phyloP scores from a whole-genome alignment of 2,329 filamentous ascomycete genomes.

The Nemania sp. region DNA sequence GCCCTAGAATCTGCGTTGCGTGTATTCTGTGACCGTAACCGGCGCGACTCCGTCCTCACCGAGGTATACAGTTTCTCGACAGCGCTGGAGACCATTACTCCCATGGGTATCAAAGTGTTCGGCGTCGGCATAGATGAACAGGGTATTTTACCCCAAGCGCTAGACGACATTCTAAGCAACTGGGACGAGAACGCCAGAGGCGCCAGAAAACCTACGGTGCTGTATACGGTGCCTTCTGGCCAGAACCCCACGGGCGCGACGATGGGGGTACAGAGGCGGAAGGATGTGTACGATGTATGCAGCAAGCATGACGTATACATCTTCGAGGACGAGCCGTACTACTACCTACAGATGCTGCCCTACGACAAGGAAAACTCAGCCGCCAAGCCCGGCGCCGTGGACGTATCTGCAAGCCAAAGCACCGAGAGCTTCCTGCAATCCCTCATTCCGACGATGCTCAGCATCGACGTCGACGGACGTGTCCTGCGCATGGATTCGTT shows the following conservation, averaged over 20 bases:
- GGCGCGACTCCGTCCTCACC: slow-evolving; percentile 82
- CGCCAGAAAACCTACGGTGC: slow-evolving; percentile 63
- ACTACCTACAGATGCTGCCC: slow-evolving; percentile 89
- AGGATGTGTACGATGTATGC: slow-evolving; percentile 80
- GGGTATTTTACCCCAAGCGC: slow-evolving; percentile 63
- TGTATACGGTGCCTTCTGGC: slow-evolving; percentile 77
- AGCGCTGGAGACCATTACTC: slow-evolving; percentile 68
- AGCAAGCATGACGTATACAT: slow-evolving; percentile 89
- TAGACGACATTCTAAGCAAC: slow-evolving; percentile 63
- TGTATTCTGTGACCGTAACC: slow-evolving; percentile 77
- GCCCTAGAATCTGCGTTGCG: slow-evolving; percentile 86
- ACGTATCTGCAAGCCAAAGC: slow-evolving; percentile 44
- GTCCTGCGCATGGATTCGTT: slow-evolving; percentile 94
- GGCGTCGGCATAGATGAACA: slow-evolving; percentile 66
- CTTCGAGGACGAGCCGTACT: slow-evolving; percentile 94
- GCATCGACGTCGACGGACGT: slow-evolving; percentile 85
- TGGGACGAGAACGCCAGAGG: slow-evolving; percentile 63
- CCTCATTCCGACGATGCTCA: slow-evolving; percentile 80
- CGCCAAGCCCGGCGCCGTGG: slow-evolving; percentile 29
- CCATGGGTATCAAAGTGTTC: slow-evolving; percentile 64
- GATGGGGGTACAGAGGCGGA: slow-evolving; percentile 74
- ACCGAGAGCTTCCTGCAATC: slow-evolving; percentile 78
- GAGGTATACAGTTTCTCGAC: slow-evolving; percentile 94
- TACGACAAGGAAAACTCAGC: slow-evolving; percentile 59
- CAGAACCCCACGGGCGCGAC: slow-evolving; percentile 94